Percentiles rank a stretch among this genome's conserved stretches.
Conservation (phyloP, 306 rosid genomes). For the Echinosophora koreensis region DNA sequence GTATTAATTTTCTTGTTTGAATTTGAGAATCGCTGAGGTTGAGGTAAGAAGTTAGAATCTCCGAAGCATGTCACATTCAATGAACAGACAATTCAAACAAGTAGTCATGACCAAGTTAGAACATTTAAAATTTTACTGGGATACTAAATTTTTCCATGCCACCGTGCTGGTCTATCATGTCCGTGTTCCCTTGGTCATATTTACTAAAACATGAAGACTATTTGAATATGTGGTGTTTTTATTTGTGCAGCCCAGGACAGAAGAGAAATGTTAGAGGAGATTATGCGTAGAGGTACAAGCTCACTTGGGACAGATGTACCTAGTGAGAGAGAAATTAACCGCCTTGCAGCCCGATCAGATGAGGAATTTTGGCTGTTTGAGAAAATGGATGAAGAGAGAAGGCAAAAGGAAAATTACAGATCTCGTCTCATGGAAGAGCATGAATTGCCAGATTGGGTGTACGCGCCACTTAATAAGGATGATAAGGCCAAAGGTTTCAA, state of each 20-base stretch:
- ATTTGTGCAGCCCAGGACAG: conserved; percentile 95
- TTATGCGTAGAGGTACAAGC: conserved; percentile 97
- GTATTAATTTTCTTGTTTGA: not conserved
- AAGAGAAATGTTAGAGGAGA: conserved; percentile 96
- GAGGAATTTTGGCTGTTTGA: conserved; percentile 97
- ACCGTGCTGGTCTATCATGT: not conserved
- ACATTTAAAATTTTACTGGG: conserved; percentile 22
- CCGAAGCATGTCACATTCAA: not conserved
- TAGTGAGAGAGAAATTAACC: conserved; percentile 99
- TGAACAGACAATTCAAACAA: too few species aligned
- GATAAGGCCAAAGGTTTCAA: conserved; percentile 59
- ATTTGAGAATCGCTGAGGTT: not conserved
- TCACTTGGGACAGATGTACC: conserved; percentile 98
- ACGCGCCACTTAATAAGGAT: conserved; percentile 69
- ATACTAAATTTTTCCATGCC: not conserved
- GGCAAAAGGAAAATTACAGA: conserved; percentile 92
- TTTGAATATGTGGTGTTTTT: conserved; percentile 31
- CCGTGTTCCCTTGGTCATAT: conserved; percentile 22
- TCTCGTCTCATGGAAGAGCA: conserved; percentile 97
- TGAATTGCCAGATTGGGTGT: conserved; percentile 98
- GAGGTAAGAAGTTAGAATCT: not conserved
- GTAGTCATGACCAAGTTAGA: not conserved
- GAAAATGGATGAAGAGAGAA: conserved; percentile 97
- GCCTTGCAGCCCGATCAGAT: conserved; percentile 96
- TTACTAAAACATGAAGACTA: conserved; percentile 12